Evolutionary conservation across 2,329 filamentous ascomycete species (phyloP).

Genomic region (Aotearoamyces nothofagi): DNA sequence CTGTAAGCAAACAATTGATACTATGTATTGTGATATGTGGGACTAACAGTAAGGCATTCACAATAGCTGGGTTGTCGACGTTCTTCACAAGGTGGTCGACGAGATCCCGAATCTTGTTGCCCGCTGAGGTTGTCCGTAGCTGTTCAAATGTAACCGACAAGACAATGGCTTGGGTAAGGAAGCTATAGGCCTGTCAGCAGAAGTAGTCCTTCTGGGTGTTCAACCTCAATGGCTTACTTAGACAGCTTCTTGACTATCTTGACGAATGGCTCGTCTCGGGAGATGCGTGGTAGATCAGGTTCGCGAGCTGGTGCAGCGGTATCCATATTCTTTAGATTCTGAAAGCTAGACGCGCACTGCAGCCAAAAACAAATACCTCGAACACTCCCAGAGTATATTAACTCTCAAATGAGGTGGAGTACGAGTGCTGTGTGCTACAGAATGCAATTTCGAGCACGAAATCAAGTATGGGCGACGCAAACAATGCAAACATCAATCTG

Average conservation of each 20-base stretch:
- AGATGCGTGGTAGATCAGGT: conserved; percentile 40
- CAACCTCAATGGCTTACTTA: no score
- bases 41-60: conserved; percentile 58
- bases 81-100: conserved; percentile 47
- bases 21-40: conserved; percentile 1
- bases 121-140: conserved; percentile 49
- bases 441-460: no score
- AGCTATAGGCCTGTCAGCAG: conserved; percentile 27
- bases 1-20: not conserved
- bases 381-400: no score
- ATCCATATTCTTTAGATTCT: no score
- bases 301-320: no score
- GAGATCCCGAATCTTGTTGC: conserved; percentile 38
- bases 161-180: conserved; percentile 44
- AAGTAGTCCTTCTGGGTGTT: no score
- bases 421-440: no score
- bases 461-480: no score
- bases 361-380: no score
- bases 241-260: conserved; percentile 51
- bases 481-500: no score
- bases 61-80: conserved; percentile 53
- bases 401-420: no score
- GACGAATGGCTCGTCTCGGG: conserved; percentile 40
- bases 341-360: no score
- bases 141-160: conserved; percentile 61